Evolutionary conservation across 2,329 filamentous ascomycete species (phyloP).

Genomic region (Hypocreales sp.): DNA sequence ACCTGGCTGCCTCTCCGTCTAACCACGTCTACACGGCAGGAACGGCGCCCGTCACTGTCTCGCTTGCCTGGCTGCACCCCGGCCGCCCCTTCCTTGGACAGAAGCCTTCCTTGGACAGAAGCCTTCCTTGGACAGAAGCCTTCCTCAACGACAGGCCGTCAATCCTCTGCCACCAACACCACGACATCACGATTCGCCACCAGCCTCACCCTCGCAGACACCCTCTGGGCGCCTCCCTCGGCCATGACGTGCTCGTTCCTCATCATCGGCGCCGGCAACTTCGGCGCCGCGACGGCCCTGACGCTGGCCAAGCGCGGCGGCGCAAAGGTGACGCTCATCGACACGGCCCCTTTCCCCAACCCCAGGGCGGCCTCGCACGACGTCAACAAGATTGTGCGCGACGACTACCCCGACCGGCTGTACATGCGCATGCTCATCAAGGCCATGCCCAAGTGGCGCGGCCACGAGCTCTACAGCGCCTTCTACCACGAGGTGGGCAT

Average conservation of each 20-base stretch:
- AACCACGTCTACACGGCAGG: too few species aligned
- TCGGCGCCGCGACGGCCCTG: constrained; percentile 26
- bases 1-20: too few species aligned
- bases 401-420: constrained; percentile 23
- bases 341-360: constrained; percentile 19
- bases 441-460: constrained; percentile 23
- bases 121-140: too few species aligned
- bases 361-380: constrained; percentile 29
- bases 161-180: too few species aligned
- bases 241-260: constrained; percentile 10
- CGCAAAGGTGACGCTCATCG: constrained; percentile 18
- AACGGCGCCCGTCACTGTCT: too few species aligned
- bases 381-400: constrained; percentile 27
- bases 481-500: constrained; percentile 45
- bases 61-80: too few species aligned
- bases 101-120: too few species aligned
- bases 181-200: too few species aligned
- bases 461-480: constrained; percentile 31
- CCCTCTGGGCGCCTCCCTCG: too few species aligned
- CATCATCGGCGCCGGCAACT: constrained; percentile 27
- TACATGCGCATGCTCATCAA: constrained; percentile 24
- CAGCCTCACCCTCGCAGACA: too few species aligned
- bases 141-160: too few species aligned
- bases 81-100: too few species aligned
- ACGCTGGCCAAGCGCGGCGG: constrained; percentile 14